Evolutionary conservation across 345 rosid species (phyloP).

Genomic region (Sonneratia alba): DNA sequence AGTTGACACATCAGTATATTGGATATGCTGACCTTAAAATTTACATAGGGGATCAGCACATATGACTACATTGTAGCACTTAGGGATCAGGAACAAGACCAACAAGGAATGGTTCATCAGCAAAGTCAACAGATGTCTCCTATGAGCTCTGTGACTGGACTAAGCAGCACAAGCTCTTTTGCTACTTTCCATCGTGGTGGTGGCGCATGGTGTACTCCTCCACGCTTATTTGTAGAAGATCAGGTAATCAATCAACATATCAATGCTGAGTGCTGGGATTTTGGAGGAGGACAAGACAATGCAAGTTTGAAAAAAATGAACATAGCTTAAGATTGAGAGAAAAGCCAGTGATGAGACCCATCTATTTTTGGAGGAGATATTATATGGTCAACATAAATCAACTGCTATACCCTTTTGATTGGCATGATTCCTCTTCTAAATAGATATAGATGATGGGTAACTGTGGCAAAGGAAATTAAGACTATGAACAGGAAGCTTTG

Average conservation of each 20-base stretch:
- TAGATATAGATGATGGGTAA: background rate
- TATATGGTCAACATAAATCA: no score
- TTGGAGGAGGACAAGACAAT: background rate
- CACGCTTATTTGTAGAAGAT: constrained; percentile 92
- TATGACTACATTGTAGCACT: constrained; percentile 95
- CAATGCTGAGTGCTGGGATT: background rate
- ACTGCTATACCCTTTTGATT: no score
- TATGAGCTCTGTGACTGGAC: constrained; percentile 88
- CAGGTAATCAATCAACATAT: constrained; percentile 40
- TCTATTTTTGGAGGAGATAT: no score
- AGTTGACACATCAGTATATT: background rate
- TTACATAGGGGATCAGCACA: constrained; percentile 81
- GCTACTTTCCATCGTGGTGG: constrained; percentile 62
- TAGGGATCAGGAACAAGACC: constrained; percentile 96
- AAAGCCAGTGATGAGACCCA: no score
- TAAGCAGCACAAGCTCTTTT: constrained; percentile 95
- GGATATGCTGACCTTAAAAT: background rate
- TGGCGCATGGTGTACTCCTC: constrained; percentile 99
- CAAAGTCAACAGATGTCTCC: constrained; percentile 97
- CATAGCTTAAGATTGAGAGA: background rate
- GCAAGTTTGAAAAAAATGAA: background rate
- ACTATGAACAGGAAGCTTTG: no score
- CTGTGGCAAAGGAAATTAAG: background rate
- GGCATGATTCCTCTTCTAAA: no score
- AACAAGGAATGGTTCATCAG: constrained; percentile 72